phyloP scores from a whole-genome alignment of 129 eudicot species.

The Cynara cardunculus region DNA sequence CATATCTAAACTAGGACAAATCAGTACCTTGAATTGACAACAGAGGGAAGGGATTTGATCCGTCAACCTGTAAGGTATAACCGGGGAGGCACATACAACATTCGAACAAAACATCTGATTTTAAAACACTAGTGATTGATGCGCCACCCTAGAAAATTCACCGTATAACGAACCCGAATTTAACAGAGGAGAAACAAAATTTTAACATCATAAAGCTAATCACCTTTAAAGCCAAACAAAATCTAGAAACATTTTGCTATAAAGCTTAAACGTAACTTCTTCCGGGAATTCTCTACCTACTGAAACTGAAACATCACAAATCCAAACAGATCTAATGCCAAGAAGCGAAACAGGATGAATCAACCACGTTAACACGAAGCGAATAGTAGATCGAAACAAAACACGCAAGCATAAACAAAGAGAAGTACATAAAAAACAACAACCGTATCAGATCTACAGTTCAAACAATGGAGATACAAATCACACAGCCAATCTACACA shows the following conservation, averaged over 20 bases:
- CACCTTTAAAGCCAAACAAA: background rate
- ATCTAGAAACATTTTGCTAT: background rate
- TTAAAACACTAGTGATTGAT: background rate
- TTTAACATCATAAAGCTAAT: background rate
- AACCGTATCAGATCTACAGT: background rate
- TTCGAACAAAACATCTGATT: background rate
- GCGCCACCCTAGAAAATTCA: background rate
- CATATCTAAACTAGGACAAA: background rate
- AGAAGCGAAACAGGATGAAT: background rate
- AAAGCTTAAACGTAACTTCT: background rate
- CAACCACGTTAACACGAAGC: background rate
- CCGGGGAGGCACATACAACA: background rate
- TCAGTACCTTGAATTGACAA: background rate
- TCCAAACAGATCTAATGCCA: constrained; percentile 11
- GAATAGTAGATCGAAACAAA: background rate
- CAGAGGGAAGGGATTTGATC: background rate
- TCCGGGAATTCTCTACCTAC: background rate
- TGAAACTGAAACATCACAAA: background rate
- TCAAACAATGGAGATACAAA: background rate
- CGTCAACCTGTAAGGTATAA: background rate
- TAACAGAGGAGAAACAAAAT: background rate
- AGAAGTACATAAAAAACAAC: background rate
- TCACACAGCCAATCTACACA: background rate
- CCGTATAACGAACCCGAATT: background rate
- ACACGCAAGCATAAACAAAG: background rate